Evolutionary conservation across 129 eudicot genomes (phyloP), one percentile per base, ranked within the genome.

Genomic region (Artemisia tridentata): DNA sequence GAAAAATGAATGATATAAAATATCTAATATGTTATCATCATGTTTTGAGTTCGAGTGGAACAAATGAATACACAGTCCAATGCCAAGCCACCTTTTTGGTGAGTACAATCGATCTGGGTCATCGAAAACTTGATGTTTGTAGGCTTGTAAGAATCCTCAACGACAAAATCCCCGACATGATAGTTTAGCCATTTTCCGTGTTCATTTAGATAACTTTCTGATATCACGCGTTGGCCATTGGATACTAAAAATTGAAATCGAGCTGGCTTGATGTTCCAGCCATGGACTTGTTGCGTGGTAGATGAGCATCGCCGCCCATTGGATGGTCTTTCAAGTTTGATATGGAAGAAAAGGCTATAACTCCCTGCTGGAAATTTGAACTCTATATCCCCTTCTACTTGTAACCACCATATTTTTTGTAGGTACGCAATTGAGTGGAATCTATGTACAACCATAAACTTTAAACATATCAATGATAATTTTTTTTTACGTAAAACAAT

Each of bases 31-130:
- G 66, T 71, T 65, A 53, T n/a, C 71, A n/a, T 69, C n/a, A 43
- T 11, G n/a, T 14, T 17, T 52, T 64, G 52, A 34, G 38, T 59
- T 77, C 23, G 45, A 18, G 16, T 81, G 0, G 85, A 84, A 57
- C 81, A 77, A 8, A 91, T 83, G 9, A 83, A 59, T 21, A 86
- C 93, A 17, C 88, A 86, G 67, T 91, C 97, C 45, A 88, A 69
- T 18, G 87, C 90, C 63, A 91, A 84, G 16, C 97, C 97, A 60
- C 88, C 96, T 84, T 91, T 91, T 3, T 84, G 75, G 71, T 91
- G 96, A 53, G 96, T 88, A 68, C 97, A 91, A 71, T 91, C 97
- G 27, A 91, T 91, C 41, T 91, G 97, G 53, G 84, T 70, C 96
- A 91, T 81, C 0, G 88, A 91, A 54, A 84, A 91, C 75, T 84